Percentiles rank a stretch among this genome's conserved stretches.
Evolutionary conservation across 108 stramenopile species (phyloP).

Genomic region (Fragilariopsis cylindrus): DNA sequence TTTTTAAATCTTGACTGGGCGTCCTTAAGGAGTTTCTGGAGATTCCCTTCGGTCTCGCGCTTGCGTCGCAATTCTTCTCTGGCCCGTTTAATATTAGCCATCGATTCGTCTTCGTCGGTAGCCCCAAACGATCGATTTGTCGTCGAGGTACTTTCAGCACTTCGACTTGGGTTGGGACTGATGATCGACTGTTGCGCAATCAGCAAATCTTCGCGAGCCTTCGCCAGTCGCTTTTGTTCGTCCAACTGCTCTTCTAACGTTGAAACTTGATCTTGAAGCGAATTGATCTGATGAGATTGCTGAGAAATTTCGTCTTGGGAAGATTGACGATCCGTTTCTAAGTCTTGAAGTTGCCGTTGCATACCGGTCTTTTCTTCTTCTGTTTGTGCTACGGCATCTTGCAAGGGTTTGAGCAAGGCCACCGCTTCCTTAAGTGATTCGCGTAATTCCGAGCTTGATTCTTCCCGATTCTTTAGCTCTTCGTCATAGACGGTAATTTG

Average conservation of each 20-base stretch:
- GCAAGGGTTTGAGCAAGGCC: conserved; percentile 52
- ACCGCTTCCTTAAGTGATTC: conserved; percentile 58
- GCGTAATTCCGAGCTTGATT: conserved; percentile 44
- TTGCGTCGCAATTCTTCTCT: conserved; percentile 49
- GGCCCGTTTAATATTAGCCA: conserved; percentile 42
- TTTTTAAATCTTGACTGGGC: conserved; percentile 44
- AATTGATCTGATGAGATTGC: conserved; percentile 6
- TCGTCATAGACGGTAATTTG: conserved; percentile 31
- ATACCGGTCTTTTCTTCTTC: conserved; percentile 36
- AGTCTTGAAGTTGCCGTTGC: conserved; percentile 28
- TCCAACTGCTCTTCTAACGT: conserved; percentile 36
- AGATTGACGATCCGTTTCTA: conserved; percentile 18
- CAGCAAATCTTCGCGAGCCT: conserved; percentile 24
- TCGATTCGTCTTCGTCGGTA: conserved; percentile 20
- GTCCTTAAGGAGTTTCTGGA: conserved; percentile 42
- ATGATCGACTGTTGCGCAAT: neutral
- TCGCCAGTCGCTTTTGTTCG: conserved; percentile 25
- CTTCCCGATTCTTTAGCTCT: conserved; percentile 48
- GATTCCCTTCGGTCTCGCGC: conserved; percentile 43
- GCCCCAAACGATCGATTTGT: neutral
- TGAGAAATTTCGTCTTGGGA: conserved; percentile 17
- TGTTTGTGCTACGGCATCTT: conserved; percentile 55
- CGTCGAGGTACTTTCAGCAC: neutral
- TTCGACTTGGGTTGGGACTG: neutral
- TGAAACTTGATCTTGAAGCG: conserved; percentile 22